Base-by-base conservation (phyloP, 2,329 filamentous ascomycete genomes). In the Cladosporium sp. region DNA sequence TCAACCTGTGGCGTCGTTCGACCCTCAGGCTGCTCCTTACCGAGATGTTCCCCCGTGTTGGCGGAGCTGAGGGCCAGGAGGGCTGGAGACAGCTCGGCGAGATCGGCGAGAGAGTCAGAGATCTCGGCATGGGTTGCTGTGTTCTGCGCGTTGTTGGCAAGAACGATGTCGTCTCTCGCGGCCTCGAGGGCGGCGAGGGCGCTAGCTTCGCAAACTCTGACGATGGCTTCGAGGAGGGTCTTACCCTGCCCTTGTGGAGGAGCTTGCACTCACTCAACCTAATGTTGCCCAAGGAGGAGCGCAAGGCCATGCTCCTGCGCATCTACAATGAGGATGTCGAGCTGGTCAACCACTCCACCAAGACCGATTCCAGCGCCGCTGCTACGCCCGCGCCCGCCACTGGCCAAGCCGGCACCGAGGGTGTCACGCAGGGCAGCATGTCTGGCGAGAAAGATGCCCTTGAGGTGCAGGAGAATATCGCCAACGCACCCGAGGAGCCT, bases 231-330 rank as follows among this genome's bases (percentile, higher is more conserved):
- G 73, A 70, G 63, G 92, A 97, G 73, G 77, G 81, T 20, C 89
- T 96, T 81, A 87, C 92, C 1, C 78, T 98, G 15, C 93, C 93
- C 3, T 74, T 98, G 22, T 98, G 93, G 93, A 86, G 94, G 71
- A 94, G 90, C 66, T 80, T 95, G 54, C 84, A 91, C 60, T 92
- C 86, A 16, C 77, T 97, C 52, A 98, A 98, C 68, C 80, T 98
- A 48, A 98, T 98, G 93, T 77, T 98, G 63, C 92, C 93, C 43
- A 98, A 98, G 74, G 93, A 98, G 68, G 93, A 98, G 58, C 82
- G 93, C 13, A 85, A 69, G 19, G 93, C 93, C 1, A 94, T 97
- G 88, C 73, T 97, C 59, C 76, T 97, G 56, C 79, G 93, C 18
- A 77, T 98, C 53, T 98, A 85, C 73, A 94, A 96, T 65, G 92